Evolutionary conservation across 306 rosid genomes (phyloP).

Genomic region (Cicer pinnatifidum): DNA sequence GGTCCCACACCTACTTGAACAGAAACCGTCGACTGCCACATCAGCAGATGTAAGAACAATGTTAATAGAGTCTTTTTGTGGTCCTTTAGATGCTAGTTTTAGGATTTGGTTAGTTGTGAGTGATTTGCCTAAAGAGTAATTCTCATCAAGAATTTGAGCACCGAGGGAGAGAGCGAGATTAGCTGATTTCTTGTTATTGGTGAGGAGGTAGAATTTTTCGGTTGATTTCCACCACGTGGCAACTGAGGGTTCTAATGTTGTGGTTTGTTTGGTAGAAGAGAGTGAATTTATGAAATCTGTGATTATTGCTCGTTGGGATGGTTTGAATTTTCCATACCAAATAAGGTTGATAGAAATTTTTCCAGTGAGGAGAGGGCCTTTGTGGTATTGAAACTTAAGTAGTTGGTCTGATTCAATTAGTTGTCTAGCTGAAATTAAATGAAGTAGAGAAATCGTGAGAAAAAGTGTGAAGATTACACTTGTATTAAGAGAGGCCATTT

Average conservation of each 20-base stretch:
- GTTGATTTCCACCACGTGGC: conserved; percentile 56
- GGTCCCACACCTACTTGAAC: conserved; percentile 61
- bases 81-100: conserved; percentile 53
- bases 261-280: conserved; percentile 29
- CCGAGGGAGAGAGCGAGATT: conserved; percentile 46
- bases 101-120: conserved; percentile 53
- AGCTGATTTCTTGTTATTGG: conserved; percentile 30
- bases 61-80: conserved; percentile 52
- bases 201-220: conserved; percentile 51
- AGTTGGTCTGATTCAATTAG: conserved; percentile 32
- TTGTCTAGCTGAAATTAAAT: conserved; percentile 38
- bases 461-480: conserved; percentile 15
- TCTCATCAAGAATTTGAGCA: conserved; percentile 51
- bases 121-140: conserved; percentile 55
- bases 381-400: conserved; percentile 45
- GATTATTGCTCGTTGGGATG: conserved; percentile 52
- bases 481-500: conserved; percentile 43
- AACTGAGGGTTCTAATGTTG: conserved; percentile 52
- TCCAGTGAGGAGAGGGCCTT: conserved; percentile 51
- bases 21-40: conserved; percentile 60
- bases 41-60: conserved; percentile 59
- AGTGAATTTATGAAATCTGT: conserved; percentile 55
- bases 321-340: conserved; percentile 62
- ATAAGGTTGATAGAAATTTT: conserved; percentile 50
- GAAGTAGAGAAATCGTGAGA: conserved; percentile 40